Evolutionary conservation across 148 eudicot species (phyloP).

Genomic region (Arctostaphylos glauca): DNA sequence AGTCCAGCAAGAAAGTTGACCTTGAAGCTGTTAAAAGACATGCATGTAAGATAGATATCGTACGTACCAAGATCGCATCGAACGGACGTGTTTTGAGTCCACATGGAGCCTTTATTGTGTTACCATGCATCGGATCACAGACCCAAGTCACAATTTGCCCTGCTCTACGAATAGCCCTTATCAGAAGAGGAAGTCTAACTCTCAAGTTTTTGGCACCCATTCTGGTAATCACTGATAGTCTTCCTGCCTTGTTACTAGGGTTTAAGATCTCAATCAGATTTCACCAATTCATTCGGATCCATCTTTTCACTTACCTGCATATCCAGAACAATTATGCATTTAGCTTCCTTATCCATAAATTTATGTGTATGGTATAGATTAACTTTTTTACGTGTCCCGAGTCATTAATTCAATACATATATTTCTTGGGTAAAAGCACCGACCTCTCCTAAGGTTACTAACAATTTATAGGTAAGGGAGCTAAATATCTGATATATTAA

Average conservation of each 20-base stretch:
- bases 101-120: slow-evolving; percentile 66
- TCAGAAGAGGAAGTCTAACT: slow-evolving; percentile 65
- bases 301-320: slow-evolving; percentile 70
- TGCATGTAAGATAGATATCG: no score
- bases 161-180: slow-evolving; percentile 57
- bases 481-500: no score
- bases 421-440: not conserved
- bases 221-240: slow-evolving; percentile 59
- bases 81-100: slow-evolving; percentile 70
- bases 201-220: slow-evolving; percentile 83
- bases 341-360: no score
- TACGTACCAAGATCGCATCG: slow-evolving; percentile 59
- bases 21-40: no score
- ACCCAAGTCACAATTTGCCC: slow-evolving; percentile 78
- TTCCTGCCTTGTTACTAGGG: slow-evolving; percentile 69
- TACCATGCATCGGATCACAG: slow-evolving; percentile 72
- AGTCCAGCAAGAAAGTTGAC: no score
- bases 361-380: not conserved
- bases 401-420: no score
- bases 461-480: no score
- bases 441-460: no score
- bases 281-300: slow-evolving; percentile 75
- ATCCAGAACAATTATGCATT: no score
- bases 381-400: not conserved
- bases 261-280: slow-evolving; percentile 67